These are phyloP conservation scores for Sarocladium strictum DNA, from an alignment of 2,329 filamentous ascomycete species.

Conservation along the genomic window DNA sequence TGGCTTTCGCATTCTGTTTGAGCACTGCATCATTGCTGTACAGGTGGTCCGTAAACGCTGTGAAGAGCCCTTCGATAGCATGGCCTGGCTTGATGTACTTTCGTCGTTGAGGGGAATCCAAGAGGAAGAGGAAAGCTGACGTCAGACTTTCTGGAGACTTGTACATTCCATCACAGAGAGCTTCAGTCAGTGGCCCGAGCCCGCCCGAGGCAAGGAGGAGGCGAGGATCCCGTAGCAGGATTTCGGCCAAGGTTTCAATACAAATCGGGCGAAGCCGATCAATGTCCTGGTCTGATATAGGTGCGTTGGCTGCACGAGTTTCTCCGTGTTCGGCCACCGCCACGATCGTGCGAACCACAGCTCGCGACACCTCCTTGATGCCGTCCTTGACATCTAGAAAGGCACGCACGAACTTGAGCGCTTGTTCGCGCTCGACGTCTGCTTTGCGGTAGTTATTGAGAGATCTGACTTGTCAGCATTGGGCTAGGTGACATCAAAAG, in stretches of 20 bases:
- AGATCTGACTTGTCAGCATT: constrained; percentile 44
- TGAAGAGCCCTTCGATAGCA: constrained; percentile 84
- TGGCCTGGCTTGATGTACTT: constrained; percentile 82
- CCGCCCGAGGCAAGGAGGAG: constrained; percentile 80
- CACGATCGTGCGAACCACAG: constrained; percentile 82
- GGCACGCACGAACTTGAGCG: constrained; percentile 89
- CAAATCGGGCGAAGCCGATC: constrained; percentile 87
- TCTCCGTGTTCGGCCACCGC: constrained; percentile 85
- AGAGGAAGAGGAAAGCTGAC: constrained; percentile 78
- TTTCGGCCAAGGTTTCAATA: constrained; percentile 86
- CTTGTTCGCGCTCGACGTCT: constrained; percentile 95
- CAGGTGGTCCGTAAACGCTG: constrained; percentile 82
- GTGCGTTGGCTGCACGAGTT: constrained; percentile 77
- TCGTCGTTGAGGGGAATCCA: constrained; percentile 77
- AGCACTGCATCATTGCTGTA: constrained; percentile 55
- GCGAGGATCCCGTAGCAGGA: constrained; percentile 78
- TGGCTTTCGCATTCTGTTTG: constrained; percentile 87
- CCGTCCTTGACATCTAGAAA: constrained; percentile 96
- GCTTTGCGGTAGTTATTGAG: constrained; percentile 93
- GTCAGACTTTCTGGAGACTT: constrained; percentile 87
- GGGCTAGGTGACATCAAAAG: background rate
- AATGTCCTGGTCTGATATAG: constrained; percentile 60
- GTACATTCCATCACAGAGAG: constrained; percentile 83
- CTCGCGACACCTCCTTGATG: constrained; percentile 77
- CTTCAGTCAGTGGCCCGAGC: constrained; percentile 81